phyloP scores from a whole-genome alignment of 345 rosid genomes.

The Isatis tinctoria region DNA sequence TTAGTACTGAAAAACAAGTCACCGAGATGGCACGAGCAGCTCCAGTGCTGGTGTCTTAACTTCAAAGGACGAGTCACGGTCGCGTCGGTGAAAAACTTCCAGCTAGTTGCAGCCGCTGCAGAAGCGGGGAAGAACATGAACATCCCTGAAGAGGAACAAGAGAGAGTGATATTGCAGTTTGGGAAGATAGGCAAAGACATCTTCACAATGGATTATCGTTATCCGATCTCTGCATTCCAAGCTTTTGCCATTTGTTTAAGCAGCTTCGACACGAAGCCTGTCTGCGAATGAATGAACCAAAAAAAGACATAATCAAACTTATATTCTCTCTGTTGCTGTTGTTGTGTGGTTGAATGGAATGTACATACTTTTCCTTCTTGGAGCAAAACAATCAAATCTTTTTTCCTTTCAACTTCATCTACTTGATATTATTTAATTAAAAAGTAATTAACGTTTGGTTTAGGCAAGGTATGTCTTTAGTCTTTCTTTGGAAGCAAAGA shows the following conservation, averaged over 20 bases:
- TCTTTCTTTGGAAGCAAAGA: conserved; percentile 25
- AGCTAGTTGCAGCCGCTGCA: conserved; percentile 74
- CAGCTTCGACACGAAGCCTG: conserved; percentile 94
- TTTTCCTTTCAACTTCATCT: not conserved
- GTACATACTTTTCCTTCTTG: conserved; percentile 23
- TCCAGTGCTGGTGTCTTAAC: conserved; percentile 93
- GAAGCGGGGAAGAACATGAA: conserved; percentile 38
- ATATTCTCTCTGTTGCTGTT: conserved; percentile 2
- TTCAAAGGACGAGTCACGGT: conserved; percentile 89
- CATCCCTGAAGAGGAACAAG: conserved; percentile 59
- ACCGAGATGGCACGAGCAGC: conserved; percentile 97
- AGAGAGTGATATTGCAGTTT: conserved; percentile 76
- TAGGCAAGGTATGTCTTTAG: conserved; percentile 26
- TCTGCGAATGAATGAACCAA: conserved; percentile 56
- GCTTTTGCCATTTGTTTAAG: conserved; percentile 95
- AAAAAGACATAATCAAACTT: not conserved
- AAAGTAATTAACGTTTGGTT: conserved; percentile 21
- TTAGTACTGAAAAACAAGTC: conserved; percentile 76
- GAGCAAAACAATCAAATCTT: conserved; percentile 6
- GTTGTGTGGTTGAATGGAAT: conserved; percentile 18
- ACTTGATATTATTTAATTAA: not conserved
- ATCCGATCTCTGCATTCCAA: conserved; percentile 93
- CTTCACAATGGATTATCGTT: conserved; percentile 91
- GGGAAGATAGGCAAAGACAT: conserved; percentile 95
- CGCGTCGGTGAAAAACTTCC: conserved; percentile 94